These are phyloP conservation scores for Leishmania arabica DNA, from an alignment of 208 protist genomes.

Conservation along the genomic window DNA sequence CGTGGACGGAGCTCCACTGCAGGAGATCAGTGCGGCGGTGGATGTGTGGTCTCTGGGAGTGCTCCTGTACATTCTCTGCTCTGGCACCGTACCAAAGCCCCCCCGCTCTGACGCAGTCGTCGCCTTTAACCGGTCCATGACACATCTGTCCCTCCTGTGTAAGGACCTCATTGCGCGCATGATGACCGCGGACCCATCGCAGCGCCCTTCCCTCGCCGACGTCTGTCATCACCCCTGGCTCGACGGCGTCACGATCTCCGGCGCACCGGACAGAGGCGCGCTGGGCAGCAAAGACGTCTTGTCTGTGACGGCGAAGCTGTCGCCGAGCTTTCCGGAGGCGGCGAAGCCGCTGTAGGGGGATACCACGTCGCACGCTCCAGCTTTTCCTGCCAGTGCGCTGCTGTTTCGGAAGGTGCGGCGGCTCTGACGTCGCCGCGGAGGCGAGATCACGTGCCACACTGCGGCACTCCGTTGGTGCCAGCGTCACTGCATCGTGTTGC, in stretches of 20 bases:
- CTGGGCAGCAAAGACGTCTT: constrained; percentile 24
- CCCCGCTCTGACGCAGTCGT: constrained; percentile 16
- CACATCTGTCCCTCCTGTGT: constrained; percentile 37
- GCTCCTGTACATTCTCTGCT: constrained; percentile 76
- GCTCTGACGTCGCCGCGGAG: background rate
- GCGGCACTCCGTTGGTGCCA: no score
- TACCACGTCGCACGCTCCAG: no score
- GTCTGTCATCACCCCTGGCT: constrained; percentile 60
- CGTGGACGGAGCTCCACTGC: constrained; percentile 4
- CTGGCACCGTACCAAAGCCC: constrained; percentile 53
- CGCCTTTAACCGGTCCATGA: constrained; percentile 36
- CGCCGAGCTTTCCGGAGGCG: constrained; percentile 23
- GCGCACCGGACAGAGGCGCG: constrained; percentile 7
- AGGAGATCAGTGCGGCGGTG: constrained; percentile 31
- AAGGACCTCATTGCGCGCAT: constrained; percentile 48
- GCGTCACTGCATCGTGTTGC: background rate
- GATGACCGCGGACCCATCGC: constrained; percentile 36
- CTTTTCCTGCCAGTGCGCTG: background rate
- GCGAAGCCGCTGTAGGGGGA: background rate
- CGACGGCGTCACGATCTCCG: constrained; percentile 19
- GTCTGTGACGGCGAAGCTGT: constrained; percentile 32
- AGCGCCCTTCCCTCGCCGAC: constrained; percentile 34
- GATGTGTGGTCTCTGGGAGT: constrained; percentile 82
- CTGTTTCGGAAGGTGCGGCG: background rate
- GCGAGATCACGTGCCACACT: background rate